Evolutionary conservation across 495 filamentous ascomycete species (phyloP), one percentile per base, ranked within the genome.

Genomic region (Neurospora sp.): DNA sequence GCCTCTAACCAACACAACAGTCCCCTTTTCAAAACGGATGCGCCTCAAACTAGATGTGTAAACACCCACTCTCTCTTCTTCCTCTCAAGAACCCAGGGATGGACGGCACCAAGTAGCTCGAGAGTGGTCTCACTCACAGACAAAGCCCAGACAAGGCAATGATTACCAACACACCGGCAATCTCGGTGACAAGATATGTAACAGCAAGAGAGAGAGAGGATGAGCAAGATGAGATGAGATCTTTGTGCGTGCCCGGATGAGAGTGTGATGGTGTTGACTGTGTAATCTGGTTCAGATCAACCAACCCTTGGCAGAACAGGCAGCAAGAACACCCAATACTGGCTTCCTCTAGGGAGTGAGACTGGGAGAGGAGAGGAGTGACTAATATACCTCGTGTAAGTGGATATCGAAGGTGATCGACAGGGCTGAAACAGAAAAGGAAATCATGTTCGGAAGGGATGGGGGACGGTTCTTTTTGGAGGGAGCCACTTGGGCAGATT

Each of bases 341-440:
- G 20, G 20, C 48, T 59, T 4, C 20, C 48, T 59, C 48, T 59
- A 22, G 42, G 42, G 20, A 27, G 45, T 53, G 22, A 59, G 10
- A 27, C 20, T 61, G 22, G 12, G 14, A 65, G 53, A 65, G 14
- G 22, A 65, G 7, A 31, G 53, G 27, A 35, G 14, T 61, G 53
- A 17, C 53, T 61, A 31, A 31, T 3, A 44, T 14, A 10, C 31
- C 31, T 12, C n/a, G 41, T 44, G 5, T 44, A 61, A 71, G 72
- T 70, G 42, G 69, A 38, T 39, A 38, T 38, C n/a, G 71, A 40
- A 17, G 41, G 59, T 42, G 76, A 78, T 78, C 75, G 72, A 70
- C 76, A 75, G 72, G 76, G 76, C 76, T 78, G 76, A 78, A 78
- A 76, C 75, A 68, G 53, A 65, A 53, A 61, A 65, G 53, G 53